Evolutionary conservation across 257 asterid genomes (phyloP), one percentile per base, ranked within the genome.

Genomic region (Salvia rosmarinus): DNA sequence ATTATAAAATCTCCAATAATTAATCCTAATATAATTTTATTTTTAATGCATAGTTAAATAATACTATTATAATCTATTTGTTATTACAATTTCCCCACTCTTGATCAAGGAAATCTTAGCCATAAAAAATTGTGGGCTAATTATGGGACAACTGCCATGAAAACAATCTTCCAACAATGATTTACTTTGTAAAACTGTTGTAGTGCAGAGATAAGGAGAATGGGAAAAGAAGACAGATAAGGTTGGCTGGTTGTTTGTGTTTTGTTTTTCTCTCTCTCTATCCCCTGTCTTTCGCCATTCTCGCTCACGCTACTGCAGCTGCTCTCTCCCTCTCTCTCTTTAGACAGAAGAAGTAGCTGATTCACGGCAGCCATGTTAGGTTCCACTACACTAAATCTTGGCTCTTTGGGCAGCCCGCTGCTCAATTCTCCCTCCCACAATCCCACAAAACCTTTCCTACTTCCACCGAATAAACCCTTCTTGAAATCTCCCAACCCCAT

Each of bases 311-410:
- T 17, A 23, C 64, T 13, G n/a, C 21, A 17, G 35, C 56, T 71
- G 20, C 21, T 49, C 16, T 4, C 23, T 16, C 5, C 4, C 56
- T 34, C 47, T 14, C 28, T n/a, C 13, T 60, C 9, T 32, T 12
- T 40, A 50, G 54, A 54, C 28, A 54, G 37, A 25, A 67, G 46
- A 25, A 67, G 46, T 21, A 30, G 61, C 67, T 35, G 64, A 56
- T 61, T 65, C 17, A 69, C n/a, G 60, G 73, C 40, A 75, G 57
- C 83, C 72, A 91, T 91, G 97, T 74, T 85, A 74, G 87, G 88
- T 84, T 85, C 89, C 39, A 71, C 90, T 50, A 68, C 96, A 65
- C 74, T 89, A 28, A 90, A 85, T 77, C 79, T 90, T 17, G 88
- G 94, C 55, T 85, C 81, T 35, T 80, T 81, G 50, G 82, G 90